Percentiles rank a stretch among this genome's conserved stretches.
phyloP scores from a whole-genome alignment of 768 basidiomycete genomes.

The Daedaleopsis sinensis region DNA sequence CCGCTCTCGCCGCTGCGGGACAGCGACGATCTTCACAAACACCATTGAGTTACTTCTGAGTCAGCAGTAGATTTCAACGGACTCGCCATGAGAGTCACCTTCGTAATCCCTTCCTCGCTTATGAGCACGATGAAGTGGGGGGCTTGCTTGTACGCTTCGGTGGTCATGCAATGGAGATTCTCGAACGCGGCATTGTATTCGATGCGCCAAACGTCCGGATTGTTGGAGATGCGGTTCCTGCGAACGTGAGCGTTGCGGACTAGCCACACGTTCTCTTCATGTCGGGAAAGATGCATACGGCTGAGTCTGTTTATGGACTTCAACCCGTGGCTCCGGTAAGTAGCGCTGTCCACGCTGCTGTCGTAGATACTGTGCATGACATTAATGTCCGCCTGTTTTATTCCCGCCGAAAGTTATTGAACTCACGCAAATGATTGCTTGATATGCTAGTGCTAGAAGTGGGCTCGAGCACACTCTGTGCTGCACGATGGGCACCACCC shows the following conservation, averaged over 20 bases:
- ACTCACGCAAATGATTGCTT: too few relatives aligned
- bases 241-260: too few relatives aligned
- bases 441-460: too few relatives aligned
- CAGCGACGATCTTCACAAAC: constrained; percentile 27
- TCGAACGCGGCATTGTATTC: constrained; percentile 58
- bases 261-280: constrained; percentile 3
- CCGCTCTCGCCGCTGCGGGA: constrained; percentile 41
- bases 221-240: constrained; percentile 34
- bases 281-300: too few relatives aligned
- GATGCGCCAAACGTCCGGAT: constrained; percentile 55
- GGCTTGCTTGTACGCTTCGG: constrained; percentile 55
- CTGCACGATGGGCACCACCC: too few relatives aligned
- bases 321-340: too few relatives aligned
- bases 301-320: too few relatives aligned
- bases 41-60: background rate
- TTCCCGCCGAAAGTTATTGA: too few relatives aligned
- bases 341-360: too few relatives aligned
- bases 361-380: too few relatives aligned
- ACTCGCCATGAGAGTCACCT: constrained; percentile 57
- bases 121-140: constrained; percentile 50
- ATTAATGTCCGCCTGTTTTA: too few relatives aligned
- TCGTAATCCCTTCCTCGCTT: constrained; percentile 50
- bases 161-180: constrained; percentile 44
- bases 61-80: constrained; percentile 11
- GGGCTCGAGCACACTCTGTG: too few relatives aligned